Evolutionary conservation across 257 asterid species (phyloP), one percentile per base, ranked within the genome.

Genomic region (Thymus mandschuricus): DNA sequence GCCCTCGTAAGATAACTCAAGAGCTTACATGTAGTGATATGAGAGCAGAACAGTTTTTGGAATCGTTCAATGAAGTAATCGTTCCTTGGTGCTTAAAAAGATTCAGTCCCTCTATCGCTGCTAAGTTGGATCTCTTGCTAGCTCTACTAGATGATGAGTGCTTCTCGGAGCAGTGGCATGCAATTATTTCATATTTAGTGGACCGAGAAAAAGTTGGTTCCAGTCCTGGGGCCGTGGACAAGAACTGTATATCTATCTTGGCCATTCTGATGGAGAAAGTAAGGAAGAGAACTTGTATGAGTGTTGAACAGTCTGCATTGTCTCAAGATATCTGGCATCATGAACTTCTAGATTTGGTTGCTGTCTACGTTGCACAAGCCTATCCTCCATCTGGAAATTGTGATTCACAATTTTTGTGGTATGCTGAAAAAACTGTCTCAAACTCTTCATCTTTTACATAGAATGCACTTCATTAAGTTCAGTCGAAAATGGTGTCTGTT

Each of bases 41-140:
- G 54, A 92, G 89, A 51, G 77, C 69, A 63, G 84, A 75, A 58
- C 81, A 82, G 77, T 87, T 88, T 78, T 66, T 95, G 75, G 79
- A 75, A 66, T 85, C 85, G 41, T 95, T 88, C 83, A 82, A 68
- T 54, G 90, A 87, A 49, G 60, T 72, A 67, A 81, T 89, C 64
- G 70, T 95, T 48, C 98, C 98, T 38, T 88, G 91, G 96, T 95
- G 97, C 88, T 86, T 95, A 78, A 79, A 81, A 68, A 61, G 64
- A 50, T 72, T 66, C 64, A 75, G 83, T 60, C 68, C 83, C 72
- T 78, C 92, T 45, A 81, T 79, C 61, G 70, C 85, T 70, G 75
- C 81, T 70, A 78, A 92, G 73, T 72, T 92, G 77, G 99, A 95
- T 83, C 86, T 95, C 76, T 82, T 95, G 90, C 96, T 92, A n/a